Percentiles rank a stretch among this genome's conserved stretches.
These are phyloP conservation scores for Fusarium pseudoanthophilum DNA, from an alignment of 2,329 filamentous ascomycete species.

Conservation along the genomic window DNA sequence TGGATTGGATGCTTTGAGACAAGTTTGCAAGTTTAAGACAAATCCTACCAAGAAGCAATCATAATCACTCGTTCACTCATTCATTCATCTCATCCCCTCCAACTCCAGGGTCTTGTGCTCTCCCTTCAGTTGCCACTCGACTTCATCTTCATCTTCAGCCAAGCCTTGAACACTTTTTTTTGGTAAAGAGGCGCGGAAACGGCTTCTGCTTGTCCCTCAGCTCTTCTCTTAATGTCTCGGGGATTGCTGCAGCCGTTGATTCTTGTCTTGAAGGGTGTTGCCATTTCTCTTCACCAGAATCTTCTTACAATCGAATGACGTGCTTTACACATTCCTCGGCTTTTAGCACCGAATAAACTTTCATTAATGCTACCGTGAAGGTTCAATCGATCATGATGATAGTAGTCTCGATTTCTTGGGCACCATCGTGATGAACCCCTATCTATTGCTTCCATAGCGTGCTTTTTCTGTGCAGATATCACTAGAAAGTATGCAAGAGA, in stretches of 20 bases:
- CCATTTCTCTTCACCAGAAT: not conserved
- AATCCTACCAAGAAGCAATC: slow-evolving; percentile 5
- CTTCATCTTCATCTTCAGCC: not conserved
- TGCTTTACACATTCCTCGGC: not conserved
- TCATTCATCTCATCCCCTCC: not conserved
- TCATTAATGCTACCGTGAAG: not conserved
- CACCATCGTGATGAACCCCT: not conserved
- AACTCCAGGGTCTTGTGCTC: not conserved
- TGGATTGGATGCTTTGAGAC: not conserved
- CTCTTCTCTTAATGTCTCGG: not conserved
- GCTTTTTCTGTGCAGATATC: not conserved
- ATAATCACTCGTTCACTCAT: not conserved
- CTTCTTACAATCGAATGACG: not conserved
- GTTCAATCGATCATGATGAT: not conserved
- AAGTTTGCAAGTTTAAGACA: not conserved
- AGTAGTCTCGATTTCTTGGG: not conserved
- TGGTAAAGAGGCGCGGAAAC: not conserved
- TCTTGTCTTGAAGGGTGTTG: not conserved
- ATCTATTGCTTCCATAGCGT: not conserved
- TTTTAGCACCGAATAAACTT: not conserved
- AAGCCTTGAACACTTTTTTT: not conserved
- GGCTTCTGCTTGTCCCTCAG: not conserved
- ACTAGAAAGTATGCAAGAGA: not conserved
- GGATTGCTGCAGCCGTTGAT: not conserved
- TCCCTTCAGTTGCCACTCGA: slow-evolving; percentile 4